Evolutionary conservation across 768 basidiomycete genomes (phyloP), one percentile per base, ranked within the genome.

Genomic region (Dentipellis fragilis): DNA sequence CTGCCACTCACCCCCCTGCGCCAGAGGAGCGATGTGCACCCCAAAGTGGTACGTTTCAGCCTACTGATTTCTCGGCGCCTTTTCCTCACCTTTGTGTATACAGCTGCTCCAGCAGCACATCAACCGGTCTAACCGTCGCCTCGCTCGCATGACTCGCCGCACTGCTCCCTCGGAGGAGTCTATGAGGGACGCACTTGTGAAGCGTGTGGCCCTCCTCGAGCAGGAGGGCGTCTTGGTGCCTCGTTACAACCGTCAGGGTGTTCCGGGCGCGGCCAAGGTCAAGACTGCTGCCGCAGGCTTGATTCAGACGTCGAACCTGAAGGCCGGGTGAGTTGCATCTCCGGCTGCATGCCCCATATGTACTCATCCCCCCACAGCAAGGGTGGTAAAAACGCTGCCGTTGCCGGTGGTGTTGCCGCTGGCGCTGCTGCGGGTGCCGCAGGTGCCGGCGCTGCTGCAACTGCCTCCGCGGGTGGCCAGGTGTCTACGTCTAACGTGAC

Each of bases 31-130:
- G 70, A 69, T 57, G 52, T 74, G 23, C 74, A 78, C 55, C 75
- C 78, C 29, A 71, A 69, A 54, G 54, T 77, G 52, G 79, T 79
- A 54, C 40, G 78, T 66, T 10, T 22, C 34, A 23, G 16, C 23
- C 4, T 23, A 10, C 36, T 35, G 8, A 16, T 21, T 21, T 9
- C 14, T 8, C 37, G 10, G 10, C 37, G 11, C 8, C 3, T 7
- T 22, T 21, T 35, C 40, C 8, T 7, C 38, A 37, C 16, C 29
- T 45, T 22, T 14, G 19, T 49, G 34, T 19, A n/a, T 23, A 19
- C 63, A 90, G 88, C 67, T 77, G 47, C 68, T 83, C 36, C 86
- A 89, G 67, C 87, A 85, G 67, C 75, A 83, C 62, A 77, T 85
- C 58, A 89, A 88, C 67, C 82, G 80, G 51, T 74, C 77, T 52